A percentile compares a stretch with the other conserved stretches of the same genome.
These are phyloP conservation scores for Tephrocybe rancida DNA, from an alignment of 768 basidiomycete species.

Conservation along the genomic window DNA sequence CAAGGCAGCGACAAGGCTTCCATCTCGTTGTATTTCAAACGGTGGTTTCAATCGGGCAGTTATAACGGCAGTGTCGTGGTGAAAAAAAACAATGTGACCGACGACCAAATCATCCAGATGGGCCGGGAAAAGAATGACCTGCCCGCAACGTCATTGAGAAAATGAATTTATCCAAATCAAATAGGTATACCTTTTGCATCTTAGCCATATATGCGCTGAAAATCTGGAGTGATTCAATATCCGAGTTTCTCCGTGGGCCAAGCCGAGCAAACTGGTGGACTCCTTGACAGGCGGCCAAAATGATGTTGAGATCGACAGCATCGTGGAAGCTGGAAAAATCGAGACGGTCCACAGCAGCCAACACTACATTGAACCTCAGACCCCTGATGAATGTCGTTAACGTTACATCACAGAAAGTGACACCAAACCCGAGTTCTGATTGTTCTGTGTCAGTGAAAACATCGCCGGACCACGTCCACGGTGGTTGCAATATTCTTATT, in stretches of 20 bases:
- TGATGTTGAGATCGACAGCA: conserved; percentile 42
- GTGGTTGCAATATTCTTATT: conserved; percentile 51
- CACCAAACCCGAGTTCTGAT: conserved; percentile 50
- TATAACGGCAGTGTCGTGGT: conserved; percentile 36
- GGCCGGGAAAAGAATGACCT: conserved; percentile 55
- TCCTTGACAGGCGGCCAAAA: conserved; percentile 52
- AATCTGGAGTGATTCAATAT: conserved; percentile 39
- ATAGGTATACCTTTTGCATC: conserved; percentile 44
- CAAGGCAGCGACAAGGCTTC: conserved; percentile 43
- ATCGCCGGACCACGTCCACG: conserved; percentile 68
- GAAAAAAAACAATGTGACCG: conserved; percentile 61
- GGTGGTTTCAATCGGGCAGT: conserved; percentile 44
- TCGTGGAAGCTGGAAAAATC: conserved; percentile 50
- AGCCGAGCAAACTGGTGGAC: conserved; percentile 58
- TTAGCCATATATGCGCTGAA: conserved; percentile 49
- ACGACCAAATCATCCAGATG: conserved; percentile 47
- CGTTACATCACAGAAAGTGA: conserved; percentile 46
- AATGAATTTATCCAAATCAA: conserved; percentile 6
- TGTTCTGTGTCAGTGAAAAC: conserved; percentile 44
- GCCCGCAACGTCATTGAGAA: background rate
- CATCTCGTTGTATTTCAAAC: conserved; percentile 27
- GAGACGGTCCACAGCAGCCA: conserved; percentile 43
- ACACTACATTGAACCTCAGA: conserved; percentile 50
- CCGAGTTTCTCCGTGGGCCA: conserved; percentile 38
- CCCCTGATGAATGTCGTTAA: conserved; percentile 42